Conservation (phyloP, 768 basidiomycete genomes). For the Suillus weaverae region DNA sequence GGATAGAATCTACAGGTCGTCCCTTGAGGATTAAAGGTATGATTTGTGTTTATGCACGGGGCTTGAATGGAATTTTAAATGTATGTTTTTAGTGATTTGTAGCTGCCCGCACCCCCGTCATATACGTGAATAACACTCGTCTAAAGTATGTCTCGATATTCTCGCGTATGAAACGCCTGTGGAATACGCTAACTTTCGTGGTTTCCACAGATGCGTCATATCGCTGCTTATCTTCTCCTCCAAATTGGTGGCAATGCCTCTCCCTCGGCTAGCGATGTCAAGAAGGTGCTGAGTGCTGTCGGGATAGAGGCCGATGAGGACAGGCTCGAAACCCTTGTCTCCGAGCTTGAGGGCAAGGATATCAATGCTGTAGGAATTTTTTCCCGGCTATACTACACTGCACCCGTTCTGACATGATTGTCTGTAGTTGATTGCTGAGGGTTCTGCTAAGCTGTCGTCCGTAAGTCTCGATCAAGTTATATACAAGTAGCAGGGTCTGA, state of each 20-base stretch:
- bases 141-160: constrained; percentile 42
- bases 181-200: constrained; percentile 3
- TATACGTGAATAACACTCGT: constrained; percentile 26
- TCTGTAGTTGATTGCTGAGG: constrained; percentile 83
- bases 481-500: background rate
- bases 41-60: background rate
- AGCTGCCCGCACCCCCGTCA: constrained; percentile 66
- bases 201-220: constrained; percentile 71
- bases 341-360: constrained; percentile 90
- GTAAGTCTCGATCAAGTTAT: constrained; percentile 44
- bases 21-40: constrained; percentile 84
- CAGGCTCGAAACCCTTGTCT: constrained; percentile 77
- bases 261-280: constrained; percentile 86
- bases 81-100: constrained; percentile 73
- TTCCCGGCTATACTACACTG: background rate
- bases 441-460: constrained; percentile 91
- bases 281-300: constrained; percentile 80
- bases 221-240: constrained; percentile 98
- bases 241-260: constrained; percentile 88
- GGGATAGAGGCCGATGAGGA: constrained; percentile 87
- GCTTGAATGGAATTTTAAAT: background rate
- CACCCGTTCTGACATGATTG: background rate
- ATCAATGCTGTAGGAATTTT: constrained; percentile 62
- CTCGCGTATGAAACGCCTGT: background rate
- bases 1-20: constrained; percentile 96